Base-by-base conservation (phyloP, 306 rosid genomes). In the Ziziphus jujuba region DNA sequence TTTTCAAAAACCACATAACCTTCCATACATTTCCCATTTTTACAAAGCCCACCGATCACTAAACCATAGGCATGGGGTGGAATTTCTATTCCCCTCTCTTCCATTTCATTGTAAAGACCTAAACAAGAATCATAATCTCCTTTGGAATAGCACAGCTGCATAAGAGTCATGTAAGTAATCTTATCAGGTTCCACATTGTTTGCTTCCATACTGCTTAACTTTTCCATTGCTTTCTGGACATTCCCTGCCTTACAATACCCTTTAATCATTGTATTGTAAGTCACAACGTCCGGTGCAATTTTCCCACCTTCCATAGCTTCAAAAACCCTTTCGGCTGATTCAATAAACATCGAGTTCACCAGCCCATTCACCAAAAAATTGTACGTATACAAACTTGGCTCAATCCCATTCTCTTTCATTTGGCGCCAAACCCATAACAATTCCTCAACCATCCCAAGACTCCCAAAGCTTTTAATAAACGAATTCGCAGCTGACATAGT, bases 31-130 rank as follows among this genome's bases (percentile, higher is more conserved):
- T 84, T 90, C 67, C 92, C 87, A 10, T 31, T 53, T 74, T 70
- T 90, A 77, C 99, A 82, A 17, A 88, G 82, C 60, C 89, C 99
- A 49, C 85, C 77, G 19, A 90, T 82, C 45, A 88, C 90, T 57
- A 90, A 85, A 77, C 86, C 79, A 77, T 77, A 86, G 5, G 79
- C 85, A 57, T 88, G 99, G 33, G 79, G 53, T 0, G 90, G 89
- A 72, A 90, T 69, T 56, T 69, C 90, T 59, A 93, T 44, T 24
- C 85, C 78, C 23, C 72, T 87, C 40, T 93, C 99, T 36, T 68
- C 84, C 90, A 93, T 83, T 79, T 90, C 99, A 59, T 86, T 89
- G 74, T 88, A 93, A 49, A 93, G 87, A 53, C 97, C 71, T 85
- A 86, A 66, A 72, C 97, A 86, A 51, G 69, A 56, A 77, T 82